Conservation (phyloP, 805 yeast species). For the Cyberlindnera mrakii region DNA sequence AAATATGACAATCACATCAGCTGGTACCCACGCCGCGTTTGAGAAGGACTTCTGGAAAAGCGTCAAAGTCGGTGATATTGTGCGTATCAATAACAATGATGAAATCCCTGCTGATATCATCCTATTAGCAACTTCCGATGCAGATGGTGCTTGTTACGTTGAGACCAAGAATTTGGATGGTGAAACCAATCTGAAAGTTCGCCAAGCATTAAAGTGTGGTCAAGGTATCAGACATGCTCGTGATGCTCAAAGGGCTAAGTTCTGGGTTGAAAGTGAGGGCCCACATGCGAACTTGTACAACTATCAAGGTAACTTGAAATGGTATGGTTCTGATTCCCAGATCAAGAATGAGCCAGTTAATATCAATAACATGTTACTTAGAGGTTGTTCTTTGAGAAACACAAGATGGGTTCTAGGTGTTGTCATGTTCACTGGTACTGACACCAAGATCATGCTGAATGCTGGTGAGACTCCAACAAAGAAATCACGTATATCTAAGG, state of each 20-base stretch:
- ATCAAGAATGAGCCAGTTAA: conserved; percentile 56
- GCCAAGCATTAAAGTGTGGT: conserved; percentile 64
- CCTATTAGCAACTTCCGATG: conserved; percentile 58
- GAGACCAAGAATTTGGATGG: conserved; percentile 84
- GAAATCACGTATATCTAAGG: conserved; percentile 66
- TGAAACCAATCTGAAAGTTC: conserved; percentile 70
- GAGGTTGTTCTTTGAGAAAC: conserved; percentile 76
- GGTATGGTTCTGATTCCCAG: conserved; percentile 34
- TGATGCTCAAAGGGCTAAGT: conserved; percentile 45
- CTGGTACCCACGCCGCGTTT: conserved; percentile 39
- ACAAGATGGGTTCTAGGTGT: conserved; percentile 81
- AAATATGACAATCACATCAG: conserved; percentile 46
- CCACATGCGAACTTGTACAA: conserved; percentile 75
- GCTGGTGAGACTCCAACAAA: conserved; percentile 78
- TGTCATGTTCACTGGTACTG: conserved; percentile 71
- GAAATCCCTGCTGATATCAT: conserved; percentile 77
- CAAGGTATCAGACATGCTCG: conserved; percentile 40
- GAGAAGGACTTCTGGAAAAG: conserved; percentile 57
- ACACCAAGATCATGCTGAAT: conserved; percentile 76
- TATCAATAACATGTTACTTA: conserved; percentile 59
- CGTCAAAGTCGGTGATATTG: conserved; percentile 67
- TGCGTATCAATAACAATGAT: conserved; percentile 67
- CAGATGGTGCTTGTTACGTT: conserved; percentile 63
- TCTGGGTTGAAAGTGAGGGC: conserved; percentile 77
- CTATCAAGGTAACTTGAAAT: conserved; percentile 66